These are phyloP conservation scores for Alternaria atra DNA, from an alignment of 2,329 filamentous ascomycete species.

Conservation along the genomic window DNA sequence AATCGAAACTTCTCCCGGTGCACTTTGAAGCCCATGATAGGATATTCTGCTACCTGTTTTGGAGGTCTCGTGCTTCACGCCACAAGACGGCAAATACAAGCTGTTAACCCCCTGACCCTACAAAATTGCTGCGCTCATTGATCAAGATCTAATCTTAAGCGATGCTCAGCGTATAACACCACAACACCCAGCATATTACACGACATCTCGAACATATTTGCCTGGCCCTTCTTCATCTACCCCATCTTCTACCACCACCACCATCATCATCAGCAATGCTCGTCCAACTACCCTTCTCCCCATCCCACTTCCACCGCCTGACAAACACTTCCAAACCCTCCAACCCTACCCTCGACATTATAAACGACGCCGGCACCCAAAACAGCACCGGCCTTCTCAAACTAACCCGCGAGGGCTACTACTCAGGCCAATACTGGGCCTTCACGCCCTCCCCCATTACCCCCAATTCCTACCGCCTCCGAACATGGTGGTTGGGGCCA, in stretches of 20 bases:
- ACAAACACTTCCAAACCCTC: not conserved
- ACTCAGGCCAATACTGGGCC: slow-evolving; percentile 39
- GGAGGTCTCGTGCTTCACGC: not conserved
- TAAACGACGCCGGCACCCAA: not conserved
- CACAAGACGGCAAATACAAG: not conserved
- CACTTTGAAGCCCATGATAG: not conserved
- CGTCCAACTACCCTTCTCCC: not conserved
- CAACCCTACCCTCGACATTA: not conserved
- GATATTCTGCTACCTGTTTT: not conserved
- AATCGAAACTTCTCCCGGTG: not conserved
- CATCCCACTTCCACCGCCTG: not conserved
- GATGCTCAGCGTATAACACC: too few species aligned
- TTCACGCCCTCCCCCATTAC: slow-evolving; percentile 24
- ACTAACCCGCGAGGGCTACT: slow-evolving; percentile 25
- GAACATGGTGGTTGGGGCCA: slow-evolving; percentile 32
- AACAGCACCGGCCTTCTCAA: not conserved
- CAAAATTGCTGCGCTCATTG: not conserved
- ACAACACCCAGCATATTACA: too few species aligned
- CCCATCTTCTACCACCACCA: not conserved
- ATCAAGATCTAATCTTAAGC: not conserved
- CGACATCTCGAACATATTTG: too few species aligned
- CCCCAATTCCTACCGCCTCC: slow-evolving; percentile 23
- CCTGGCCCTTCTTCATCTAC: not conserved
- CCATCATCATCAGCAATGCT: not conserved
- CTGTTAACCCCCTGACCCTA: not conserved